phyloP scores from a whole-genome alignment of 371 early-diverging fungal genomes.

The Funneliformis caledonium region DNA sequence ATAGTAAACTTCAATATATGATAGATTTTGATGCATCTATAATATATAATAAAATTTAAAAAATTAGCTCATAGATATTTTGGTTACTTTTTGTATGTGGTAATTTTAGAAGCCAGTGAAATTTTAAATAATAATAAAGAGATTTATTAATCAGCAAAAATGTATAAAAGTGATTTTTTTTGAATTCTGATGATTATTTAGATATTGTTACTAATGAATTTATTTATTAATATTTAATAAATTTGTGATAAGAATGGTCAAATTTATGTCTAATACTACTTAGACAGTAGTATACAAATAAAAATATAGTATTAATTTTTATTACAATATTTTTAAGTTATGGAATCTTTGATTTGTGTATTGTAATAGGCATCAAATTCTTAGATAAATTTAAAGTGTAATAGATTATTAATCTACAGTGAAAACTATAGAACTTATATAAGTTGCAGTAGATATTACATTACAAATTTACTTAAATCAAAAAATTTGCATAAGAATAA shows the following conservation, averaged over 20 bases:
- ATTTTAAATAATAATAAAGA: background rate
- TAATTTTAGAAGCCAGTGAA: constrained; percentile 6
- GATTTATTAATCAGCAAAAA: background rate
- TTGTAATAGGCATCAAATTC: background rate
- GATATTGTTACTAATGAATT: background rate
- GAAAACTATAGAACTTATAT: background rate
- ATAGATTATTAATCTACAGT: constrained; percentile 1
- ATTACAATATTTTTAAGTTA: constrained; percentile 24
- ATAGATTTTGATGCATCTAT: background rate
- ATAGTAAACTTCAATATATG: background rate
- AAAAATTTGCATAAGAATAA: constrained; percentile 3
- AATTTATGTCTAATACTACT: background rate
- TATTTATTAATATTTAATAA: background rate
- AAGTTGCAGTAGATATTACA: background rate
- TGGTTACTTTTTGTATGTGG: background rate
- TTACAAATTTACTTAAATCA: background rate
- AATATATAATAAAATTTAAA: constrained; percentile 2
- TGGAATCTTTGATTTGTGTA: background rate
- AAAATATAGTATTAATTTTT: background rate
- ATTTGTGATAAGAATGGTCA: background rate
- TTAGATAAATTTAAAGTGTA: constrained; percentile 17
- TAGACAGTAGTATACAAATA: background rate
- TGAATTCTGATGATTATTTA: background rate
- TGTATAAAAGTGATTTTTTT: background rate
- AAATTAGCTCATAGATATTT: background rate